Evolutionary conservation across 306 rosid genomes (phyloP).

Genomic region (Vachellia pachyceras): DNA sequence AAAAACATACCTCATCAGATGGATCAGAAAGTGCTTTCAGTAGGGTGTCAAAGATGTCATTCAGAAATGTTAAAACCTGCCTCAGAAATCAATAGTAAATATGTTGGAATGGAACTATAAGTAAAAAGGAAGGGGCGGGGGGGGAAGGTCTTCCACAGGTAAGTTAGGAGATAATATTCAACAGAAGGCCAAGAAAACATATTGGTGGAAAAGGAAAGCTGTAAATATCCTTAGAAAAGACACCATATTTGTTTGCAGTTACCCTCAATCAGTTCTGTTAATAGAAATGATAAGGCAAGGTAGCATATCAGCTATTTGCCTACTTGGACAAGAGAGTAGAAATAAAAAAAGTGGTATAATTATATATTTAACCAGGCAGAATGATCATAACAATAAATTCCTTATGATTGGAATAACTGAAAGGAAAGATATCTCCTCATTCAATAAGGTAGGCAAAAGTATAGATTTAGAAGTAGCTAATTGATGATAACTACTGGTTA

Average conservation of each 20-base stretch:
- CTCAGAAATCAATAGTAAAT: constrained; percentile 37
- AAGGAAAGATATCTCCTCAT: constrained; percentile 20
- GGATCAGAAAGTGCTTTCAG: constrained; percentile 88
- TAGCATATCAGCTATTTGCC: neutral
- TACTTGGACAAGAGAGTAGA: neutral
- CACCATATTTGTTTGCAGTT: constrained; percentile 19
- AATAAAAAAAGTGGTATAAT: neutral
- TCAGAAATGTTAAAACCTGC: constrained; percentile 78
- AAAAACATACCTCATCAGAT: constrained; percentile 70
- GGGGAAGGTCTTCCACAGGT: neutral
- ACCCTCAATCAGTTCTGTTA: neutral
- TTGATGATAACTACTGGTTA: constrained; percentile 3
- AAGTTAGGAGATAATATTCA: neutral
- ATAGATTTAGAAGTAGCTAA: neutral
- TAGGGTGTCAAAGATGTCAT: constrained; percentile 80
- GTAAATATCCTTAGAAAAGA: neutral
- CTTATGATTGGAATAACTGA: neutral
- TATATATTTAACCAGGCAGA: constrained; percentile 3
- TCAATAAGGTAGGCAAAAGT: constrained; percentile 13
- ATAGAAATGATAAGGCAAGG: constrained; percentile 3
- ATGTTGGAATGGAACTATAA: constrained; percentile 14
- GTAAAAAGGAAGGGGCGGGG: neutral
- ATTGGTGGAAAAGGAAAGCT: constrained; percentile 1
- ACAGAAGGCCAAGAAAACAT: constrained; percentile 11
- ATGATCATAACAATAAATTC: constrained; percentile 8